Base-by-base conservation (phyloP, 75 land plant genomes). In the Larix kaempferi region DNA sequence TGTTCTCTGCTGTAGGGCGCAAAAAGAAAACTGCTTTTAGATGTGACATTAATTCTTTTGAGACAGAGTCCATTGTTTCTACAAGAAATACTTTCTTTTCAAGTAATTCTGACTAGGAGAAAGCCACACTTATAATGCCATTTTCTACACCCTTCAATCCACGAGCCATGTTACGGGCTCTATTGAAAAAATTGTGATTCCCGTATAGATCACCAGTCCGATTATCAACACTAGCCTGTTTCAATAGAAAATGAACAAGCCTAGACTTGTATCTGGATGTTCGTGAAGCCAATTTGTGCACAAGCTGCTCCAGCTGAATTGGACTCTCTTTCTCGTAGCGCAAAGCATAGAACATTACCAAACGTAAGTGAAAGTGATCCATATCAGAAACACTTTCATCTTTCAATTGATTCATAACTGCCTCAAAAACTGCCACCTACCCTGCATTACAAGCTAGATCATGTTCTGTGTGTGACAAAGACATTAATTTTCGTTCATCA, bases 141-240 rank as follows among this genome's bases (percentile, higher is more conserved):
- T 97, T 97, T 84, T 97, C 98, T 74, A 92, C 91, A 13, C 98
- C 99, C 98, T 97, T 92, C 37, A 97, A 79, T 4, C 99, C 99
- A 81, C 95, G 95, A 80, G 98, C 99, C 99, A 97, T 92, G 80
- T 89, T 97, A 19, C 91, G 94, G 57, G 98, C 99, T 78, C 90
- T 91, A 82, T 91, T 97, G 75, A 97, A 74, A n/a, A 97, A 83
- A 87, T 97, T 92, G 26, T 95, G 84, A 73, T 97, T 97, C 15
- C 98, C 89, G 82, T 78, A 97, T 44, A 97, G 79, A 85, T 94
- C 99, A 11, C 98, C 95, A 54, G 92, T 95, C 71, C 99, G 73
- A 80, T 92, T 97, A 74, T 97, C 98, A 58, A 84, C 87, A 39
- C 98, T 98, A 37, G 95, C 95, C 79, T 92, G 98, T 87, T 89